These are phyloP conservation scores for Rosa chinensis DNA, from an alignment of 306 rosid species.

Conservation along the genomic window DNA sequence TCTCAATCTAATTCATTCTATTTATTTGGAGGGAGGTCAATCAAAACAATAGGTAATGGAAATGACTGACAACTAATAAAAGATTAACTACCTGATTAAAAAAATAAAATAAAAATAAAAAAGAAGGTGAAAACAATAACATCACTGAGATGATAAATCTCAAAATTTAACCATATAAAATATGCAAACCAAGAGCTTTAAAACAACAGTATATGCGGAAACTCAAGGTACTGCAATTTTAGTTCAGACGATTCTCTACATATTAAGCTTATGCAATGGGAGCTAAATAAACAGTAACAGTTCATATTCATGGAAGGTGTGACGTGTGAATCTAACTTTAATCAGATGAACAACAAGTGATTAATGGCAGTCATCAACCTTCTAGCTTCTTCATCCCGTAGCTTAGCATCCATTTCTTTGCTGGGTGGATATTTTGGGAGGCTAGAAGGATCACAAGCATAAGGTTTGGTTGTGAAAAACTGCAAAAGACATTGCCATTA, in stretches of 20 bases:
- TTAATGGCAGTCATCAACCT: constrained; percentile 50
- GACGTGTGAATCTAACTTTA: constrained; percentile 7
- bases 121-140: neutral
- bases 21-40: neutral
- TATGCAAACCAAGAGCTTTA: neutral
- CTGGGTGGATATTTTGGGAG: constrained; percentile 99
- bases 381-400: constrained; percentile 97
- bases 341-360: constrained; percentile 21
- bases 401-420: constrained; percentile 99
- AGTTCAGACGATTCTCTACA: neutral
- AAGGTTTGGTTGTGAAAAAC: constrained; percentile 89
- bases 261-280: constrained; percentile 8
- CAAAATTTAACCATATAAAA: neutral
- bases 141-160: neutral
- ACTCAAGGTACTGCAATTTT: neutral
- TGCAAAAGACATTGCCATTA: constrained; percentile 42
- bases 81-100: neutral
- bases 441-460: constrained; percentile 98
- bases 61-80: neutral
- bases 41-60: neutral
- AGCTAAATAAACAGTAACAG: neutral
- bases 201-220: neutral
- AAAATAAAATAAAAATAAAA: neutral
- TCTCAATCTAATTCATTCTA: neutral
- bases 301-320: neutral